phyloP scores from a whole-genome alignment of 1,139 yeast species.

The Yamadazyma diddensiae region DNA sequence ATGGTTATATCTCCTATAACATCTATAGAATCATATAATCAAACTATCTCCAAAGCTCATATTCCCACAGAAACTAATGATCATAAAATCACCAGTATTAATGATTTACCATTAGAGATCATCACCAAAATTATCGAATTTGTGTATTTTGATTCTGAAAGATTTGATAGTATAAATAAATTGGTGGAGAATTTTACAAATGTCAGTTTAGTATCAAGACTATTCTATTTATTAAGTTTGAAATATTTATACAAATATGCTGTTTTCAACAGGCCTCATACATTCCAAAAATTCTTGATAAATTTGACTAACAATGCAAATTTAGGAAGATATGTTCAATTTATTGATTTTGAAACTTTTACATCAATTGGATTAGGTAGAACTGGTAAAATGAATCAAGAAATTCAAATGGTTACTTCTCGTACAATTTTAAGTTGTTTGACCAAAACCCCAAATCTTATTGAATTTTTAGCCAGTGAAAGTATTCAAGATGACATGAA shows the following conservation, averaged over 20 bases:
- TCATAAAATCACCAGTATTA: conserved; percentile 9
- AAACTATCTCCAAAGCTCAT: conserved; percentile 5
- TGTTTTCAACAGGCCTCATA: conserved; percentile 74
- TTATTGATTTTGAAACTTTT: conserved; percentile 83
- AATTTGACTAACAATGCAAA: conserved; percentile 51
- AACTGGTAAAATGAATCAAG: conserved; percentile 85
- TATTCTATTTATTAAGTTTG: conserved; percentile 31
- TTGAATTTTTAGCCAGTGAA: conserved; percentile 81
- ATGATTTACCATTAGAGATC: conserved; percentile 39
- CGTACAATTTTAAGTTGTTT: conserved; percentile 66
- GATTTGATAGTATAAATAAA: conserved; percentile 36
- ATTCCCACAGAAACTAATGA: conserved; percentile 5
- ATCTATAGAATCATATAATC: conserved; percentile 27
- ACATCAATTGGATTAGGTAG: conserved; percentile 90
- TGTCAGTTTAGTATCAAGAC: conserved; percentile 26
- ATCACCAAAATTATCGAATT: conserved; percentile 42
- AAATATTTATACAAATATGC: conserved; percentile 62
- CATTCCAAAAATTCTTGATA: conserved; percentile 68
- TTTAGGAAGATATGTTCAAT: conserved; percentile 65
- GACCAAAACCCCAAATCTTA: conserved; percentile 59
- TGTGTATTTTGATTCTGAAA: conserved; percentile 35
- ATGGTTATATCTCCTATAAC: conserved; percentile 36
- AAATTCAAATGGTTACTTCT: conserved; percentile 86
- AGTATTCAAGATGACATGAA: conserved; percentile 85
- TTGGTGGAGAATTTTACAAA: conserved; percentile 43